Percentiles rank a stretch among this genome's conserved stretches.
Evolutionary conservation across 805 yeast genomes (phyloP).

Genomic region (Pichia gijzeniarum): DNA sequence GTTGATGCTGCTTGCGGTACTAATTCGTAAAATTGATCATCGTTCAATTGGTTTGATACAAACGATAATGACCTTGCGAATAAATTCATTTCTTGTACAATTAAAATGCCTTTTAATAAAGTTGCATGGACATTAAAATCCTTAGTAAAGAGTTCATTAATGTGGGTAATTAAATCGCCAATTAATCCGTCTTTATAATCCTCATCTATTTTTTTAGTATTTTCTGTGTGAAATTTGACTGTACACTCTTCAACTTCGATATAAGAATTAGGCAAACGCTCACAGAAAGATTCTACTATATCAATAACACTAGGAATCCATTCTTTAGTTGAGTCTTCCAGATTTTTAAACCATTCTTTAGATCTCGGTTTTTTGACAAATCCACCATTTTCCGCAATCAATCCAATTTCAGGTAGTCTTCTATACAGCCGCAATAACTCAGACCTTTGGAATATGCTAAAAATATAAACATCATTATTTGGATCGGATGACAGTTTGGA

Average conservation of each 20-base stretch:
- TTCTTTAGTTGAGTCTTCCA: slow-evolving; percentile 44
- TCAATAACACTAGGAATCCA: slow-evolving; percentile 58
- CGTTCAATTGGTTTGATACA: slow-evolving; percentile 20
- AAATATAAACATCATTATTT: slow-evolving; percentile 61
- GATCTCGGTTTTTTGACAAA: slow-evolving; percentile 51
- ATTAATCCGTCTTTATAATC: slow-evolving; percentile 62
- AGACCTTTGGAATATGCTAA: slow-evolving; percentile 56
- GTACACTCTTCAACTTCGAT: slow-evolving; percentile 71
- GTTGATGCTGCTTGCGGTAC: slow-evolving; percentile 12
- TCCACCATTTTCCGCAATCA: slow-evolving; percentile 89
- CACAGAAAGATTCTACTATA: slow-evolving; percentile 54
- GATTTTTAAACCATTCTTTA: slow-evolving; percentile 56
- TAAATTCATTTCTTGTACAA: slow-evolving; percentile 61
- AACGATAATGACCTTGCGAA: slow-evolving; percentile 51
- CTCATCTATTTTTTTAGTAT: slow-evolving; percentile 49
- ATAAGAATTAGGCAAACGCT: slow-evolving; percentile 74
- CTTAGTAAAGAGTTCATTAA: slow-evolving; percentile 65
- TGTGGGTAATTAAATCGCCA: slow-evolving; percentile 82
- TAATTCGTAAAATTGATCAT: slow-evolving; percentile 15
- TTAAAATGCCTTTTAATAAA: slow-evolving; percentile 58
- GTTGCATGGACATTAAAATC: slow-evolving; percentile 67
- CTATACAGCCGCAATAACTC: slow-evolving; percentile 65
- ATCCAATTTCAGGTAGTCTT: slow-evolving; percentile 63
- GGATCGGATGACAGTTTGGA: slow-evolving; percentile 53
- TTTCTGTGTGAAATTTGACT: slow-evolving; percentile 69